Percentiles rank a stretch among this genome's conserved stretches.
These are phyloP conservation scores for Lentinus brumalis DNA, from an alignment of 768 basidiomycete species.

Conservation along the genomic window DNA sequence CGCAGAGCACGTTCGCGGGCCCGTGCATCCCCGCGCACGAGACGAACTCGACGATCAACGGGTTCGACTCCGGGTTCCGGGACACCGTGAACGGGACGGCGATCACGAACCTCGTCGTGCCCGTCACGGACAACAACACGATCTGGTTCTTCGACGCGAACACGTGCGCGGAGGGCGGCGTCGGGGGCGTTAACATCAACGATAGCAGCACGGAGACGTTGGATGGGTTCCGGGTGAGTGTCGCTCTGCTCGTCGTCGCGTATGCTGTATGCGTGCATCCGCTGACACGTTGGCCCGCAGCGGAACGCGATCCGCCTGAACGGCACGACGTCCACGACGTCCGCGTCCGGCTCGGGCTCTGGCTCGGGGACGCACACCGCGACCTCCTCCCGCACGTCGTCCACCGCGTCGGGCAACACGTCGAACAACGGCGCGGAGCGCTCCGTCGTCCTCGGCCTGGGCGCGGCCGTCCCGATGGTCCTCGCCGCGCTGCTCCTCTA, in stretches of 20 bases:
- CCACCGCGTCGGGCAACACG: slow-evolving; percentile 9
- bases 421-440: slow-evolving; percentile 15
- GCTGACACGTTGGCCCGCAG: slow-evolving; percentile 32
- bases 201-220: slow-evolving; percentile 39
- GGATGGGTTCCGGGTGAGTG: slow-evolving; percentile 40
- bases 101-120: slow-evolving; percentile 44
- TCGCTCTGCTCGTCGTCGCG: background rate
- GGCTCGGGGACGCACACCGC: slow-evolving; percentile 14
- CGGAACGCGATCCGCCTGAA: slow-evolving; percentile 60
- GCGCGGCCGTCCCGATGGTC: slow-evolving; percentile 17
- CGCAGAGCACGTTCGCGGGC: slow-evolving; percentile 53
- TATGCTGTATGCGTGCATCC: background rate
- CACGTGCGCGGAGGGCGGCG: slow-evolving; percentile 57
- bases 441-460: slow-evolving; percentile 14
- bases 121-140: slow-evolving; percentile 47
- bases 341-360: slow-evolving; percentile 1
- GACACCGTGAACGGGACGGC: slow-evolving; percentile 49
- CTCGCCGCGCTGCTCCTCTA: slow-evolving; percentile 22
- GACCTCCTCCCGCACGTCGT: slow-evolving; percentile 12
- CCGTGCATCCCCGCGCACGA: slow-evolving; percentile 57
- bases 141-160: slow-evolving; percentile 64
- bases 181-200: slow-evolving; percentile 63
- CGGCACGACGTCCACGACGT: slow-evolving; percentile 41
- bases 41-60: slow-evolving; percentile 52
- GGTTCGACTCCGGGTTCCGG: slow-evolving; percentile 59